A percentile compares a stretch with the other conserved stretches of the same genome.
phyloP scores from a whole-genome alignment of 306 rosid genomes.

The Rosa persica region DNA sequence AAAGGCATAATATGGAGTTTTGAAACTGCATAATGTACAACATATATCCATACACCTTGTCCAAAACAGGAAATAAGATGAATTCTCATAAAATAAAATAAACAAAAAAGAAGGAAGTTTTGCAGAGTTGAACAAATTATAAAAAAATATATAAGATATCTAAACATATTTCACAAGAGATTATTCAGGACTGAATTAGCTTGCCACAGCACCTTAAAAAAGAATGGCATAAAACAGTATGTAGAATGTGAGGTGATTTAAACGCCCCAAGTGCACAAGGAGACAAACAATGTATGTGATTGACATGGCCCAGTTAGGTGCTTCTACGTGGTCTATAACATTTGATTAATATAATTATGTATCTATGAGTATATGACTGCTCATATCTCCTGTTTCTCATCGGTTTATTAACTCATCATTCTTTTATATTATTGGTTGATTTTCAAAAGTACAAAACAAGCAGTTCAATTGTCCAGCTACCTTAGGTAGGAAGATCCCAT shows the following conservation, averaged over 20 bases:
- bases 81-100: not conserved
- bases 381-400: not conserved
- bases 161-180: too few species aligned
- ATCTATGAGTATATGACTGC: not conserved
- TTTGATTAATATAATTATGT: not conserved
- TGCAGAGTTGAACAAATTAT: not conserved
- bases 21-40: not conserved
- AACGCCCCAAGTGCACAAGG: not conserved
- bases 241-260: not conserved
- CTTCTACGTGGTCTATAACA: not conserved
- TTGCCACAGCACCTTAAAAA: too few species aligned
- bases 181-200: too few species aligned
- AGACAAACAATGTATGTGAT: not conserved
- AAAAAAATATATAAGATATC: too few species aligned
- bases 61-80: not conserved
- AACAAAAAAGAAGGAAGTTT: not conserved
- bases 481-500: not conserved
- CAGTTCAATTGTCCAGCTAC: not conserved
- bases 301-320: not conserved
- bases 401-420: not conserved
- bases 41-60: not conserved
- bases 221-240: not conserved
- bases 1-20: not conserved
- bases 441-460: not conserved
- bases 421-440: not conserved